A percentile compares a stretch with the other conserved stretches of the same genome.
These are phyloP conservation scores for Cercospora brassicicola DNA, from an alignment of 2,329 filamentous ascomycete species.

Conservation along the genomic window DNA sequence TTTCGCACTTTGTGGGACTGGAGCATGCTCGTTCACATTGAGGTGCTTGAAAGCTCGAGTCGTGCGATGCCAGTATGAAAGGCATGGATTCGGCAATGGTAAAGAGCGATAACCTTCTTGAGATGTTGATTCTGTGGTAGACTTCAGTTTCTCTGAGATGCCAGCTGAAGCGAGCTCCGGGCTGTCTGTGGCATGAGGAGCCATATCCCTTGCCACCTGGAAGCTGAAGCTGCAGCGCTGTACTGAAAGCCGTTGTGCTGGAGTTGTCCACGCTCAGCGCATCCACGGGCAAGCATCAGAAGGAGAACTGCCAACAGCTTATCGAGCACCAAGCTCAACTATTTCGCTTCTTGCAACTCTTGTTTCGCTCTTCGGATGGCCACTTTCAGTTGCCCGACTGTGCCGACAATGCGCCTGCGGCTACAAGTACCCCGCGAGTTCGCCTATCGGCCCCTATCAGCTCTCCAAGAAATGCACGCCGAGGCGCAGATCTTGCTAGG, in stretches of 20 bases:
- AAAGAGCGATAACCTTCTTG: conserved; percentile 19
- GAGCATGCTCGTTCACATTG: conserved; percentile 40
- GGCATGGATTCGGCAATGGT: conserved; percentile 33
- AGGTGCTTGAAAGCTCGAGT: conserved; percentile 48
- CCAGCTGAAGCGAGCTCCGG: background rate
- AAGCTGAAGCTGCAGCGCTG: background rate
- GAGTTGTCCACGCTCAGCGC: background rate
- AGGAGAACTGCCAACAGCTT: background rate
- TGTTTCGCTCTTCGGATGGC: conserved; percentile 5
- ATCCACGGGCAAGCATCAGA: background rate
- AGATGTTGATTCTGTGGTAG: background rate
- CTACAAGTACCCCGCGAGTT: background rate
- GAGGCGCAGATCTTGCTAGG: conserved; percentile 9
- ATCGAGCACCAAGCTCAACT: background rate
- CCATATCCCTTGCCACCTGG: conserved; percentile 13
- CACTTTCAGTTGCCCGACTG: conserved; percentile 11
- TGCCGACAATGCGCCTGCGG: conserved; percentile 10
- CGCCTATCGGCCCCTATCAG: conserved; percentile 13
- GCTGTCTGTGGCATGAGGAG: conserved; percentile 23
- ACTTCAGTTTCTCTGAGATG: background rate
- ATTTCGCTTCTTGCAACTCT: conserved; percentile 3
- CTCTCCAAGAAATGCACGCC: background rate
- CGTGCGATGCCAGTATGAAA: conserved; percentile 50
- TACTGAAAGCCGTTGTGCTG: background rate
- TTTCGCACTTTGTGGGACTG: conserved; percentile 36